These are phyloP conservation scores for Fusarium hainanense DNA, from an alignment of 2,329 filamentous ascomycete genomes.

Conservation along the genomic window DNA sequence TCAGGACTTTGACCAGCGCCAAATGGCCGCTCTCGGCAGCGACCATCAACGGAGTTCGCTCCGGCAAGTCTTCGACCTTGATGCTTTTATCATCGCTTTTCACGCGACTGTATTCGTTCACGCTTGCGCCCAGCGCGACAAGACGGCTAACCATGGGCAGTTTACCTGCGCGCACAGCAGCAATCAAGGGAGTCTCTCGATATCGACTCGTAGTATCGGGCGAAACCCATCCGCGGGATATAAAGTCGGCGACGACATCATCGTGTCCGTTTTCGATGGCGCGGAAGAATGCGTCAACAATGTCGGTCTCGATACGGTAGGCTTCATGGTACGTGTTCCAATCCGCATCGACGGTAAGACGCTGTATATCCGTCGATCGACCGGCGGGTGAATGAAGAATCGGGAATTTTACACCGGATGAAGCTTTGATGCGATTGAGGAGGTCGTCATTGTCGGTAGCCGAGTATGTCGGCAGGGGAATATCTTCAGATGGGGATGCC, in stretches of 20 bases:
- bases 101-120: conserved; percentile 45
- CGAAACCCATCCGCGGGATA: conserved; percentile 52
- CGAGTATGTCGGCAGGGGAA: conserved; percentile 36
- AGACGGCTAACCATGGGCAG: conserved; percentile 51
- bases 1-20: conserved; percentile 55
- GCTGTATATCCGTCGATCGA: neutral
- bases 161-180: conserved; percentile 49
- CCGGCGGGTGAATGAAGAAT: conserved; percentile 26
- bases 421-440: conserved; percentile 34
- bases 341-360: neutral
- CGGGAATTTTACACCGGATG: conserved; percentile 33
- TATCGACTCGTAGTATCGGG: conserved; percentile 49
- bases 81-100: neutral
- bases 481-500: neutral
- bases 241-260: conserved; percentile 47
- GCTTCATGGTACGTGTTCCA: conserved; percentile 12
- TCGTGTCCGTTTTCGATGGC: conserved; percentile 45
- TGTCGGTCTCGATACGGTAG: conserved; percentile 36
- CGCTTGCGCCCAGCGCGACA: conserved; percentile 50
- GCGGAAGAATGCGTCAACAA: conserved; percentile 48
- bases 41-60: conserved; percentile 58
- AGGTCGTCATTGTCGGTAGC: conserved; percentile 34
- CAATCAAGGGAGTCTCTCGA: conserved; percentile 52
- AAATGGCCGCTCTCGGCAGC: conserved; percentile 56
- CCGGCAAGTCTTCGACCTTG: conserved; percentile 29